Evolutionary conservation across 805 yeast species (phyloP).

Genomic region (Pichia nakasei): DNA sequence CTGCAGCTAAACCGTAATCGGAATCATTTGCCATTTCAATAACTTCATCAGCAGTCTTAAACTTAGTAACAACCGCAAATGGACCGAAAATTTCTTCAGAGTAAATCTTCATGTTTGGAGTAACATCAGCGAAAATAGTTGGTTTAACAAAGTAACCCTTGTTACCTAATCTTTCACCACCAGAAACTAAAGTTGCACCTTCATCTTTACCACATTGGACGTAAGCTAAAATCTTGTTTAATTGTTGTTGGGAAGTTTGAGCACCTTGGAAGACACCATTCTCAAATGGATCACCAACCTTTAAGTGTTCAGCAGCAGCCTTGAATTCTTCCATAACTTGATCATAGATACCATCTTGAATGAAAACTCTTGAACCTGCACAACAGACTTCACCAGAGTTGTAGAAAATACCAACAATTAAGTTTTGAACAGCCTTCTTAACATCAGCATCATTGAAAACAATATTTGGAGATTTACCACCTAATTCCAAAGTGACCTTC

Average conservation of each 20-base stretch:
- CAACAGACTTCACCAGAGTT: constrained; percentile 93
- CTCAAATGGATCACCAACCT: constrained; percentile 76
- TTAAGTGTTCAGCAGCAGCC: constrained; percentile 38
- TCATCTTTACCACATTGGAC: constrained; percentile 56
- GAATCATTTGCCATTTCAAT: constrained; percentile 67
- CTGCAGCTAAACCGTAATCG: constrained; percentile 81
- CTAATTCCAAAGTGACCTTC: constrained; percentile 76
- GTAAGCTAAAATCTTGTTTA: constrained; percentile 54
- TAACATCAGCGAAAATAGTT: constrained; percentile 79
- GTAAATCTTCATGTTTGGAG: constrained; percentile 63
- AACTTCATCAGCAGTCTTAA: constrained; percentile 66
- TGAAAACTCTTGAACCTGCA: constrained; percentile 83
- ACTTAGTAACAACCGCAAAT: constrained; percentile 67
- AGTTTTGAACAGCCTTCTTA: constrained; percentile 53
- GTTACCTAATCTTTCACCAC: constrained; percentile 68
- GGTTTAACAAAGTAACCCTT: constrained; percentile 73
- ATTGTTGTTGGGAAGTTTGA: constrained; percentile 60
- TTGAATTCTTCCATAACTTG: constrained; percentile 52
- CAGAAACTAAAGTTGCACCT: constrained; percentile 66
- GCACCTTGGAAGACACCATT: constrained; percentile 66
- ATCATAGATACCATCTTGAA: constrained; percentile 63
- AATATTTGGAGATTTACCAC: constrained; percentile 87
- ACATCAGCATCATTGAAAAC: constrained; percentile 71
- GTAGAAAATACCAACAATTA: constrained; percentile 70
- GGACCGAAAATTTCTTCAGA: constrained; percentile 93